Evolutionary conservation across 176 grass and related monocot species (phyloP), one percentile per base, ranked within the genome.

Genomic region (Triticum turgidum): DNA sequence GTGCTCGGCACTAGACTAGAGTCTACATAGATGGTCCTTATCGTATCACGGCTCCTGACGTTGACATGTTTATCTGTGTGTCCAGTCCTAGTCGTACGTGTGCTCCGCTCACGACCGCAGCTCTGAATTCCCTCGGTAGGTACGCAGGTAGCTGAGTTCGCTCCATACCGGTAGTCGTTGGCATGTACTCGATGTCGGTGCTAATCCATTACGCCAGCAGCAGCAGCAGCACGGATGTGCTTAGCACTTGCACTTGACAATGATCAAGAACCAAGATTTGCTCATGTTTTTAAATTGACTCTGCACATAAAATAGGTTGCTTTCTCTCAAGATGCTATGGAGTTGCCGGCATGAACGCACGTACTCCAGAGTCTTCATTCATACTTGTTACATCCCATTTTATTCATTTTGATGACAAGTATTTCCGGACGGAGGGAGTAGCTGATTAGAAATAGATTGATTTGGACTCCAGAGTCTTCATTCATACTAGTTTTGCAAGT

Each of bases 1-100:
- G 73, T 90, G 85, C 85, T 52, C 8, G 11, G 85, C 89, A 87
- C 88, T 72, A 77, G 11, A 13, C 73, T 58, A 37, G 69, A 51
- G 61, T 41, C 39, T 41, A 41, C 39, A 33, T 79, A 24, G 22
- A 73, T 58, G 41, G 78, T 80, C 38, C 38, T 80, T 56, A 39
- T 81, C 68, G 17, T 13, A 34, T 25, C 37, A 21, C 45, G 59
- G 25, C 47, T 72, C 13, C 38, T 76, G 89, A 88, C 17, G 77
- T 64, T 70, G 86, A 65, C 89, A 41, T 77, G 89, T 7, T 81
- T 27, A 42, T 37, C 18, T 84, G 69, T 69, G 8, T 84, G 69
- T 81, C 37, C 37, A 38, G 37, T 38, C 76, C 67, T 52, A 29
- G 66, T 83, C 64, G 73, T 80, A 37, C 82, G 69, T 85, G 77